Percentiles rank a stretch among this genome's conserved stretches.
phyloP scores from a whole-genome alignment of 2,329 filamentous ascomycete species.

The Phyllosticta paracitricarpa region DNA sequence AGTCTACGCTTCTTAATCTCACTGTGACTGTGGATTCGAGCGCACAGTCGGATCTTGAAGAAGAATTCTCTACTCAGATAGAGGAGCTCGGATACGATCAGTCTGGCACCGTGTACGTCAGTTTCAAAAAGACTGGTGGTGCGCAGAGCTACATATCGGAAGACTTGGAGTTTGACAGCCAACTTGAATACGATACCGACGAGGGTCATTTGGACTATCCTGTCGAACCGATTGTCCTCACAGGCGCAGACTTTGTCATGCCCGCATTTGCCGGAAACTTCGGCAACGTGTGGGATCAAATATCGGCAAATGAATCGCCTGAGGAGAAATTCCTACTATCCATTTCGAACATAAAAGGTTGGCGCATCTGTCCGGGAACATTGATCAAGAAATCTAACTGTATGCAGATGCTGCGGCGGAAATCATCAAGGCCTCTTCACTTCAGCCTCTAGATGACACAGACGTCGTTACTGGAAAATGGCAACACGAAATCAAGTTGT shows the following conservation, averaged over 20 bases:
- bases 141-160: constrained; percentile 20
- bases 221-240: constrained; percentile 35
- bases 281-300: constrained; percentile 89
- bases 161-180: no score
- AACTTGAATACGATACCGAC: constrained; percentile 36
- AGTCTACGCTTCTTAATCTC: constrained; percentile 22
- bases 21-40: constrained; percentile 51
- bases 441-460: constrained; percentile 89
- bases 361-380: constrained; percentile 25
- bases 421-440: constrained; percentile 72
- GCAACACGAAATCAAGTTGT: constrained; percentile 88
- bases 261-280: constrained; percentile 93
- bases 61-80: constrained; percentile 88
- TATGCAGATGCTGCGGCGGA: constrained; percentile 78
- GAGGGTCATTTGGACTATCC: constrained; percentile 96
- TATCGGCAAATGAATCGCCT: constrained; percentile 84
- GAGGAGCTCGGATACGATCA: constrained; percentile 74
- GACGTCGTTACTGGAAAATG: constrained; percentile 83
- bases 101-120: constrained; percentile 89
- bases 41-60: constrained; percentile 51
- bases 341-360: constrained; percentile 79
- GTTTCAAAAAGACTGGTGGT: constrained; percentile 75
- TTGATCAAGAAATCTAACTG: background rate
- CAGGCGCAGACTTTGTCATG: constrained; percentile 86
- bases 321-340: constrained; percentile 68